Evolutionary conservation across 2,329 filamentous ascomycete genomes (phyloP).

Genomic region (Colletotrichum phormii): DNA sequence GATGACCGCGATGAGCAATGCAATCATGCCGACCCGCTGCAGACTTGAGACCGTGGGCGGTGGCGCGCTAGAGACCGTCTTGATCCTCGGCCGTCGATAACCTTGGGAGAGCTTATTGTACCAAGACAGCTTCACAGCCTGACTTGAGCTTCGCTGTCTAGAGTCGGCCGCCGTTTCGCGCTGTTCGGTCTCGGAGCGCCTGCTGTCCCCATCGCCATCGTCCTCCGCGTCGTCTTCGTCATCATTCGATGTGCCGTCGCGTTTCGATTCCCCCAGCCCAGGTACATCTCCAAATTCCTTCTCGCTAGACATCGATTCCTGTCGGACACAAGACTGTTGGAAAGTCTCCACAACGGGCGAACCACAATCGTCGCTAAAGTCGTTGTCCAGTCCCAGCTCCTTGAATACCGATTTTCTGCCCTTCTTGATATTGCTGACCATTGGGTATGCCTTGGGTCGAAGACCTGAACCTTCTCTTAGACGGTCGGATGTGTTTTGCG

Average conservation of each 20-base stretch:
- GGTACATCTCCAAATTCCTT: conserved; percentile 47
- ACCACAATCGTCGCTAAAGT: conserved; percentile 40
- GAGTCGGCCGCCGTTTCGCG: conserved; percentile 34
- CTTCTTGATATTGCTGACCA: conserved; percentile 59
- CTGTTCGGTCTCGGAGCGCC: conserved; percentile 34
- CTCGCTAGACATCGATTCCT: conserved; percentile 40
- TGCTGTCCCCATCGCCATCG: conserved; percentile 28
- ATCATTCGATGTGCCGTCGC: conserved; percentile 30
- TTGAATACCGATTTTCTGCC: conserved; percentile 64
- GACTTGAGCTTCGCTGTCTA: conserved; percentile 38
- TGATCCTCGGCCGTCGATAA: conserved; percentile 55
- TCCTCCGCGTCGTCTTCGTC: conserved; percentile 6
- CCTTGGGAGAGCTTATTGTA: conserved; percentile 55
- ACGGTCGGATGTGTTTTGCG: conserved; percentile 61
- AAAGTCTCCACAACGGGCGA: neutral
- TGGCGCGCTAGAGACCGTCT: conserved; percentile 55
- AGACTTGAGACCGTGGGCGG: conserved; percentile 54
- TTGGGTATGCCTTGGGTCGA: conserved; percentile 51
- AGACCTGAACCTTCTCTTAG: conserved; percentile 60
- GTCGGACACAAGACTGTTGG: conserved; percentile 29
- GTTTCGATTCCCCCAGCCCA: conserved; percentile 33
- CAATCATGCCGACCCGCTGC: conserved; percentile 59
- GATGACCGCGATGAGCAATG: conserved; percentile 61
- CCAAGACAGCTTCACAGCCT: conserved; percentile 48
- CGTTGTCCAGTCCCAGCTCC: conserved; percentile 60